Evolutionary conservation across 2,329 filamentous ascomycete species (phyloP).

Genomic region (Arthrobotrys musiformis): DNA sequence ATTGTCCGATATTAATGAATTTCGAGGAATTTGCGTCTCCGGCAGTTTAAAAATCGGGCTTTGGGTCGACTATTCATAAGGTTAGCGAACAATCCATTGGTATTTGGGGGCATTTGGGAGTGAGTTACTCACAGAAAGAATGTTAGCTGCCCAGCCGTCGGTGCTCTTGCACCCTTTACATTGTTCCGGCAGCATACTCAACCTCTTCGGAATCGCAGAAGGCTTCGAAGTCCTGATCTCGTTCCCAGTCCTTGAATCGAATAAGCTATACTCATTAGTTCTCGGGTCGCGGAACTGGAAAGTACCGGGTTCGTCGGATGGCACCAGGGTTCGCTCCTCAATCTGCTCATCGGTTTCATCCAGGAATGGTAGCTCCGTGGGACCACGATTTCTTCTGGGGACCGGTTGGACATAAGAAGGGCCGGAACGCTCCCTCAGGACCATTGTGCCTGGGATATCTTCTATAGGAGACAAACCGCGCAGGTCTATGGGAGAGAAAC

Average conservation of each 20-base stretch:
- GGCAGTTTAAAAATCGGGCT: constrained; percentile 29
- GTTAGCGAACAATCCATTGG: background rate
- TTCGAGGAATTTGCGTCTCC: constrained; percentile 15
- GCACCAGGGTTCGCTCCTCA: background rate
- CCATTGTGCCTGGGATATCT: no score
- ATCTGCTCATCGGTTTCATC: no score
- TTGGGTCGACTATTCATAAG: background rate
- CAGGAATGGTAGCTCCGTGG: no score
- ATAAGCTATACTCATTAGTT: background rate
- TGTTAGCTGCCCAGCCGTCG: background rate
- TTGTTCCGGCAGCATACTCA: constrained; percentile 11
- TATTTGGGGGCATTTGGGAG: background rate
- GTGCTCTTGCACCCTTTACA: no score
- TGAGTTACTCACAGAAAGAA: constrained; percentile 24
- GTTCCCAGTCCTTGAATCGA: constrained; percentile 27
- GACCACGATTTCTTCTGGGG: no score
- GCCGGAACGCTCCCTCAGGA: no score
- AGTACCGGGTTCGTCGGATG: background rate
- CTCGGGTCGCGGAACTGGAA: background rate
- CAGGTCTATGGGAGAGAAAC: no score
- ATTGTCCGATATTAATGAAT: constrained; percentile 59
- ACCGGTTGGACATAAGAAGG: no score
- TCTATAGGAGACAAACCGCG: no score
- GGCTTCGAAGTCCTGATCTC: background rate
- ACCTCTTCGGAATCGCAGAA: background rate